Percentiles rank a stretch among this genome's conserved stretches.
These are phyloP conservation scores for Mollisia scopiformis DNA, from an alignment of 2,329 filamentous ascomycete species.

Conservation along the genomic window DNA sequence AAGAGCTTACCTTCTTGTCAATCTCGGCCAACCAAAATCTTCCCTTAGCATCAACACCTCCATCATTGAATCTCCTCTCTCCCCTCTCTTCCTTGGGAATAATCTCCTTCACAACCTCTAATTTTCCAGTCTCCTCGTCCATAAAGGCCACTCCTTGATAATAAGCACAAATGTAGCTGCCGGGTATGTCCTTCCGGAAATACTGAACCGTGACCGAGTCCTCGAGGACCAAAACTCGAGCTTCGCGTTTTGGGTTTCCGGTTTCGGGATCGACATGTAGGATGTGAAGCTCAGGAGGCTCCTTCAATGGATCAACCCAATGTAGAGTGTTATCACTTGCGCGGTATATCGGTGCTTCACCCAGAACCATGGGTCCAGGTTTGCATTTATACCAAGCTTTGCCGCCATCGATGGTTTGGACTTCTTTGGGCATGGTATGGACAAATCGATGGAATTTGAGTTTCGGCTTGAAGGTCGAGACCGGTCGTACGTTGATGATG, in stretches of 20 bases:
- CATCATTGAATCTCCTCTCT: slow-evolving; percentile 40
- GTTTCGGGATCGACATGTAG: slow-evolving; percentile 38
- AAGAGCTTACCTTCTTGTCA: slow-evolving; percentile 30
- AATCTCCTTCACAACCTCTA: slow-evolving; percentile 42
- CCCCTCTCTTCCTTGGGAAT: slow-evolving; percentile 35
- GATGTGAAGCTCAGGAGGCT: slow-evolving; percentile 38
- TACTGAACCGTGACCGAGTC: slow-evolving; percentile 41
- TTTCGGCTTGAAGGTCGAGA: no score
- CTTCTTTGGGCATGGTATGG: neutral
- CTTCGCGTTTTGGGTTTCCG: slow-evolving; percentile 31
- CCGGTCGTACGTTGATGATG: neutral
- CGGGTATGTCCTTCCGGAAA: slow-evolving; percentile 38
- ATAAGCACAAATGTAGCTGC: slow-evolving; percentile 44
- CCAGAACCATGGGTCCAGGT: slow-evolving; percentile 13
- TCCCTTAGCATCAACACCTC: slow-evolving; percentile 20
- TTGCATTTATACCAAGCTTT: neutral
- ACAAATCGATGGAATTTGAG: neutral
- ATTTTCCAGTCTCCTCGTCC: slow-evolving; percentile 40
- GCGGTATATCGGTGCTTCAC: slow-evolving; percentile 28
- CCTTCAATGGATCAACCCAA: slow-evolving; percentile 24
- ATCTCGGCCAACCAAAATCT: slow-evolving; percentile 36
- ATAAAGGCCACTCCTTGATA: slow-evolving; percentile 42
- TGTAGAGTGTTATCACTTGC: slow-evolving; percentile 24
- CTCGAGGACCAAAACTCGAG: slow-evolving; percentile 34
- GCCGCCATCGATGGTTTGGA: neutral